Conservation (phyloP, 495 filamentous ascomycete genomes). For the Aspergillus leporis region DNA sequence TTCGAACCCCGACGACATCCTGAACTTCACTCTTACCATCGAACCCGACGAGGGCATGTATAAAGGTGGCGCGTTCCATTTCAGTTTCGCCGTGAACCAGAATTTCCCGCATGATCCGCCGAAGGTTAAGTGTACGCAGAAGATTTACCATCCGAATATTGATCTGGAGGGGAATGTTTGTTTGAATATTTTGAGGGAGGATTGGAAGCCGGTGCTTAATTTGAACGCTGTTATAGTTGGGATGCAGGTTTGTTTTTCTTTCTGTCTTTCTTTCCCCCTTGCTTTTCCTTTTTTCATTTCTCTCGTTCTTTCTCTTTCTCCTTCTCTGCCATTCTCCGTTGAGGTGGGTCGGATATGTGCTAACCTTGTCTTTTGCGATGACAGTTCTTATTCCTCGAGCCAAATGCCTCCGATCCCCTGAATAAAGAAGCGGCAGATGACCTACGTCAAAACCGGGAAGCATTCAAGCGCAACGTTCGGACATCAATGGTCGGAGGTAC, state of each 20-base stretch:
- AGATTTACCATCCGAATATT: slow-evolving; percentile 99
- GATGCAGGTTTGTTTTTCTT: slow-evolving; percentile 62
- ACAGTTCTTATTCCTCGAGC: slow-evolving; percentile 95
- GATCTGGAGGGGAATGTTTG: slow-evolving; percentile 97
- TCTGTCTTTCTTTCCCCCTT: slow-evolving; percentile 5
- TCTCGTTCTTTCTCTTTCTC: slow-evolving; percentile 6
- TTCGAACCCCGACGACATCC: slow-evolving; percentile 92
- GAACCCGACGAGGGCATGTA: slow-evolving; percentile 99
- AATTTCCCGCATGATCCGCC: slow-evolving; percentile 97
- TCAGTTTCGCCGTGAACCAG: slow-evolving; percentile 88
- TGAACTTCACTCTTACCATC: slow-evolving; percentile 92
- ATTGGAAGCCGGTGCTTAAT: slow-evolving; percentile 98
- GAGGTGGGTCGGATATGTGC: not conserved
- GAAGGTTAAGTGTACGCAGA: slow-evolving; percentile 96
- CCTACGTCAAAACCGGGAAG: slow-evolving; percentile 76
- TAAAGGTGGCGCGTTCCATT: slow-evolving; percentile 83
- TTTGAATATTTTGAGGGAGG: slow-evolving; percentile 93
- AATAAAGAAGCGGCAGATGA: slow-evolving; percentile 98
- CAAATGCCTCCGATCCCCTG: slow-evolving; percentile 93
- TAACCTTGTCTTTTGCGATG: slow-evolving; percentile 3
- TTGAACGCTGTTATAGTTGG: slow-evolving; percentile 96
- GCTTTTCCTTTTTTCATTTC: slow-evolving; percentile 4
- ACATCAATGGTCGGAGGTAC: slow-evolving; percentile 76
- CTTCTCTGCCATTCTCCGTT: not conserved
- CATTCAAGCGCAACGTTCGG: slow-evolving; percentile 89